phyloP scores from a whole-genome alignment of 2,329 filamentous ascomycete genomes.

The Colletotrichum endophyticum region DNA sequence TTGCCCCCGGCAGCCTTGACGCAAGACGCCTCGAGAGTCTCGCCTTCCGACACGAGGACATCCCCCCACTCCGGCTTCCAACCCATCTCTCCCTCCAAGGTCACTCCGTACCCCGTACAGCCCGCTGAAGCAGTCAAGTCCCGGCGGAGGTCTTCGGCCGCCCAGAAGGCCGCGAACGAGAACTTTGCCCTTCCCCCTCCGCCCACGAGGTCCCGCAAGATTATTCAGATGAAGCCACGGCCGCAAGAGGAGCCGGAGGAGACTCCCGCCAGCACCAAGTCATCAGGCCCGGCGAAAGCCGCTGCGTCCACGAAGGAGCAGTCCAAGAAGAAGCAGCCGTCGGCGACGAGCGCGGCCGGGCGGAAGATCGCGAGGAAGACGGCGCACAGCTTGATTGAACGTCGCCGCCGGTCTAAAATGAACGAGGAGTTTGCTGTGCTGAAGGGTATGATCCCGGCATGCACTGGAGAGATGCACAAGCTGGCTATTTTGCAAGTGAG shows the following conservation, averaged over 20 bases:
- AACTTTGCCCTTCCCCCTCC: conserved; percentile 87
- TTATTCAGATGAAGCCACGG: conserved; percentile 94
- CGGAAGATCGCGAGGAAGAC: conserved; percentile 95
- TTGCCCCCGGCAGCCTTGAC: conserved; percentile 77
- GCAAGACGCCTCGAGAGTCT: conserved; percentile 50
- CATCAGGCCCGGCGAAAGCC: conserved; percentile 15
- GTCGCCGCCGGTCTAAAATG: conserved; percentile 92
- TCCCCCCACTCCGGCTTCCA: conserved; percentile 23
- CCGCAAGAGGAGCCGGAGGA: conserved; percentile 42
- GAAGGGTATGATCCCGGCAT: conserved; percentile 95
- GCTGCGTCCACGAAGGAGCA: conserved; percentile 20
- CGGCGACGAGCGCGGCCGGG: conserved; percentile 81
- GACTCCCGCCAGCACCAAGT: conserved; percentile 18
- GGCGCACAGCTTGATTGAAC: conserved; percentile 93
- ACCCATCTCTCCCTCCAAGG: conserved; percentile 21
- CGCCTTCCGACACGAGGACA: conserved; percentile 42
- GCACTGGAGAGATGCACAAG: conserved; percentile 98
- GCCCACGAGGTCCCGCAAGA: conserved; percentile 89
- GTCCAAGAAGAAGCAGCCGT: conserved; percentile 77
- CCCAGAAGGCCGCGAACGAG: conserved; percentile 54
- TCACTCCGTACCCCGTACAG: conserved; percentile 48
- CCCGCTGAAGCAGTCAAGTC: conserved; percentile 57
- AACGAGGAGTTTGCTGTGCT: conserved; percentile 96
- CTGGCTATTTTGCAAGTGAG: conserved; percentile 89
- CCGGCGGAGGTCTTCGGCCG: conserved; percentile 55